These are phyloP conservation scores for Viridothelium virens DNA, from an alignment of 495 filamentous ascomycete genomes.

Conservation along the genomic window DNA sequence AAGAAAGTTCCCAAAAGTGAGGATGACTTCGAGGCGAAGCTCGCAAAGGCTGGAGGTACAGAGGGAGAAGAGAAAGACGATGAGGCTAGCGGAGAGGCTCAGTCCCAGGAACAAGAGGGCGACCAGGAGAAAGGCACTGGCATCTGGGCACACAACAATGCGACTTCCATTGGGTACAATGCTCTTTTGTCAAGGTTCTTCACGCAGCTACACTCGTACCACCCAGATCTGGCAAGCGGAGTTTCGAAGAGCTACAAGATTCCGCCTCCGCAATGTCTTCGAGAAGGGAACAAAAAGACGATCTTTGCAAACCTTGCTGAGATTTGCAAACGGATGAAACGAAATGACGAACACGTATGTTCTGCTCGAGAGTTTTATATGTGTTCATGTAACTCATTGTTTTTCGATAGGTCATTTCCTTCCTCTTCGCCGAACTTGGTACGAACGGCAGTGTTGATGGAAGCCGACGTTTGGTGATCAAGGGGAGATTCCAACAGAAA, in stretches of 20 bases:
- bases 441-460: constrained; percentile 93
- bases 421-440: constrained; percentile 95
- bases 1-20: constrained; percentile 67
- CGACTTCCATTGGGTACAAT: constrained; percentile 69
- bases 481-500: constrained; percentile 97
- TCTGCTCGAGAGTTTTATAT: background rate
- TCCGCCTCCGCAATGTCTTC: constrained; percentile 94
- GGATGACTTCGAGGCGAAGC: constrained; percentile 69
- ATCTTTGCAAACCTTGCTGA: constrained; percentile 97
- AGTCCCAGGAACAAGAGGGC: constrained; percentile 49
- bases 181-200: constrained; percentile 85
- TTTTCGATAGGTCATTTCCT: constrained; percentile 72
- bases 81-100: constrained; percentile 43
- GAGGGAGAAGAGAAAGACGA: constrained; percentile 42
- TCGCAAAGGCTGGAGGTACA: constrained; percentile 64
- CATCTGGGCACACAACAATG: constrained; percentile 80
- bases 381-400: background rate
- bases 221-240: constrained; percentile 83
- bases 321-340: constrained; percentile 92
- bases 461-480: constrained; percentile 87
- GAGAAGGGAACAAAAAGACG: constrained; percentile 99
- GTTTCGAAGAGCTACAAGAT: constrained; percentile 96
- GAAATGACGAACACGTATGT: constrained; percentile 61
- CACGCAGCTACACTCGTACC: constrained; percentile 79
- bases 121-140: constrained; percentile 87